A percentile compares a stretch with the other conserved stretches of the same genome.
phyloP scores from a whole-genome alignment of 768 basidiomycete species.

The Calvatia gigantea region DNA sequence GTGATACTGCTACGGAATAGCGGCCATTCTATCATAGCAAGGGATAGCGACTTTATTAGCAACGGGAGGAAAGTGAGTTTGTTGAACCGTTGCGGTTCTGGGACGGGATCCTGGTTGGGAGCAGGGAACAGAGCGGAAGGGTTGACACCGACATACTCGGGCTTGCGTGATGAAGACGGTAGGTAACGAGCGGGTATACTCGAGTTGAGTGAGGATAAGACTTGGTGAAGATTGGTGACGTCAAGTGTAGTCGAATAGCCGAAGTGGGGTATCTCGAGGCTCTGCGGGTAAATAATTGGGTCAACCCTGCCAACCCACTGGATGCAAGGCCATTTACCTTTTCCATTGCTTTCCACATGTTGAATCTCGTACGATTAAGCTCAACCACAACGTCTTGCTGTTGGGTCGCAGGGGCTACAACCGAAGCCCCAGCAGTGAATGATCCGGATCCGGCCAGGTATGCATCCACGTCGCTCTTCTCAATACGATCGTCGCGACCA shows the following conservation, averaged over 20 bases:
- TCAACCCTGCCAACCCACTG: neutral
- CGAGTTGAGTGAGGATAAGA: conserved; percentile 62
- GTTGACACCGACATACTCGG: conserved; percentile 26
- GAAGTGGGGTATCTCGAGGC: conserved; percentile 83
- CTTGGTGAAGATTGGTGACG: conserved; percentile 60
- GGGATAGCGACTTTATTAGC: conserved; percentile 77
- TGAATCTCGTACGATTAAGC: conserved; percentile 70
- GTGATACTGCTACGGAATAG: conserved; percentile 77
- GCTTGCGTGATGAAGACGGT: conserved; percentile 18
- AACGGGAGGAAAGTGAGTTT: conserved; percentile 80
- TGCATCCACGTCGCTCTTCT: conserved; percentile 69
- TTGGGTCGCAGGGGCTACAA: conserved; percentile 12
- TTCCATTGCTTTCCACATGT: conserved; percentile 90
- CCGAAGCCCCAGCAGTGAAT: conserved; percentile 12
- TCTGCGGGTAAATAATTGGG: conserved; percentile 37
- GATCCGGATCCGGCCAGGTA: conserved; percentile 35
- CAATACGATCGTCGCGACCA: conserved; percentile 72
- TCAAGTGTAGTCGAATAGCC: conserved; percentile 79
- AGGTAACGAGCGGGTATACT: conserved; percentile 63
- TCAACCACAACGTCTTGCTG: conserved; percentile 59
- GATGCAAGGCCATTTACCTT: conserved; percentile 44
- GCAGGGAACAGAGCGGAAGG: conserved; percentile 35
- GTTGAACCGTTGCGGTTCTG: conserved; percentile 52
- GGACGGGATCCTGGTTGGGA: conserved; percentile 40
- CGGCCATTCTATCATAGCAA: conserved; percentile 82